phyloP scores from a whole-genome alignment of 768 basidiomycete genomes.

The Tremella mesenterica region DNA sequence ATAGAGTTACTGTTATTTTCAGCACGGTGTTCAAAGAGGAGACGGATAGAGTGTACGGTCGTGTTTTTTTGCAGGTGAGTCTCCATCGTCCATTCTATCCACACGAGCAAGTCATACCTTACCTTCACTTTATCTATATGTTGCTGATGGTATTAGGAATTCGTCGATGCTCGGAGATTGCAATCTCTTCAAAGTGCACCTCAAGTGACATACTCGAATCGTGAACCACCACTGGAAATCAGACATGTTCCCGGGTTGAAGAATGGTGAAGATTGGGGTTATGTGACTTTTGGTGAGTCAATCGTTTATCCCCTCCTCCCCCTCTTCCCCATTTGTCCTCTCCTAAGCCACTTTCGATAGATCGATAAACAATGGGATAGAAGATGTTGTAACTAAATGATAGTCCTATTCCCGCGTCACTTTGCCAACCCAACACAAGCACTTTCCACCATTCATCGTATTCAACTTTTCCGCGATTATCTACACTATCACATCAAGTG shows the following conservation, averaged over 20 bases:
- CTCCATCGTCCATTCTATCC: too few species aligned
- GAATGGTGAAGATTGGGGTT: constrained; percentile 79
- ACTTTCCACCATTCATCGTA: constrained; percentile 75
- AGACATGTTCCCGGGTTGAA: constrained; percentile 72
- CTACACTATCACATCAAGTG: constrained; percentile 97
- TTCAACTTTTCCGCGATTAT: constrained; percentile 95
- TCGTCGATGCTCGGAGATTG: constrained; percentile 91
- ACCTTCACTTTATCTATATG: not conserved
- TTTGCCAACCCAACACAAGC: constrained; percentile 65
- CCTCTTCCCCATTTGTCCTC: too few species aligned
- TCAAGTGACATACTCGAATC: constrained; percentile 87
- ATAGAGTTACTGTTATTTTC: constrained; percentile 96
- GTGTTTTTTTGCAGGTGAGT: constrained; percentile 88
- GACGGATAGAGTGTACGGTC: constrained; percentile 92
- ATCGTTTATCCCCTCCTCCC: not conserved
- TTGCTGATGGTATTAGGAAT: constrained; percentile 58
- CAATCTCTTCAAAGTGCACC: constrained; percentile 93
- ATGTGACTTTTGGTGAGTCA: constrained; percentile 71
- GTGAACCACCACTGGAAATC: constrained; percentile 95
- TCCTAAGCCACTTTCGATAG: too few species aligned
- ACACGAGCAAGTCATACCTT: not conserved
- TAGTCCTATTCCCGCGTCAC: constrained; percentile 91
- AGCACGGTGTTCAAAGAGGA: constrained; percentile 95
- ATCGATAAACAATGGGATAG: too few species aligned
- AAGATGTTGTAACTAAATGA: not conserved